These are phyloP conservation scores for Colletotrichum magnum DNA, from an alignment of 2,329 filamentous ascomycete genomes.

Conservation along the genomic window DNA sequence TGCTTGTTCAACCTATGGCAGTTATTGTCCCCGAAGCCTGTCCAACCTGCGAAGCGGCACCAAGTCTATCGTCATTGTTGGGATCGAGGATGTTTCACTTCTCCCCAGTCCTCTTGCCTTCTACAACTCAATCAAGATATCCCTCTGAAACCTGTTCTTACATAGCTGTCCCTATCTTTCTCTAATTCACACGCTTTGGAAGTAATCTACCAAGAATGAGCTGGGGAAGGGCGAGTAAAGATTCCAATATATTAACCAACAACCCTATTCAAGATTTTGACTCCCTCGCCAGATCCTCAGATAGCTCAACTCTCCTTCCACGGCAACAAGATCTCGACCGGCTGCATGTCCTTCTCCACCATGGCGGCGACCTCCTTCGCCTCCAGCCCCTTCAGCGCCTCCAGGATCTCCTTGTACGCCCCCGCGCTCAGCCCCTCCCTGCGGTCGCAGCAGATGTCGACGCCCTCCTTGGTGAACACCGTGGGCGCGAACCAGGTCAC, in stretches of 20 bases:
- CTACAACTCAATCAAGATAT: no score
- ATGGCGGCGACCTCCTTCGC: constrained; percentile 69
- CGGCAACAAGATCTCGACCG: constrained; percentile 66
- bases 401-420: constrained; percentile 70
- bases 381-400: constrained; percentile 66
- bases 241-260: neutral
- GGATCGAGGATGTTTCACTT: no score
- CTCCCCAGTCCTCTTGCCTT: no score
- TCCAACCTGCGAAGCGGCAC: no score
- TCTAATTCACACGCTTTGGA: no score
- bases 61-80: no score
- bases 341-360: constrained; percentile 63
- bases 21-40: no score
- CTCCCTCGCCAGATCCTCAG: neutral
- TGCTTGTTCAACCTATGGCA: no score
- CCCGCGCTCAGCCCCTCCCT: constrained; percentile 71
- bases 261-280: neutral
- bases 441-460: constrained; percentile 82
- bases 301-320: constrained; percentile 55
- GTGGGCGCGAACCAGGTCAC: constrained; percentile 90
- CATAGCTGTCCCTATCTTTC: no score
- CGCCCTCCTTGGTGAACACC: constrained; percentile 84
- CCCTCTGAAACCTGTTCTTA: no score
- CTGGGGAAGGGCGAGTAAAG: no score
- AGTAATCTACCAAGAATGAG: no score